Base-by-base conservation (phyloP, 306 rosid genomes). In the Dryas octopetala region DNA sequence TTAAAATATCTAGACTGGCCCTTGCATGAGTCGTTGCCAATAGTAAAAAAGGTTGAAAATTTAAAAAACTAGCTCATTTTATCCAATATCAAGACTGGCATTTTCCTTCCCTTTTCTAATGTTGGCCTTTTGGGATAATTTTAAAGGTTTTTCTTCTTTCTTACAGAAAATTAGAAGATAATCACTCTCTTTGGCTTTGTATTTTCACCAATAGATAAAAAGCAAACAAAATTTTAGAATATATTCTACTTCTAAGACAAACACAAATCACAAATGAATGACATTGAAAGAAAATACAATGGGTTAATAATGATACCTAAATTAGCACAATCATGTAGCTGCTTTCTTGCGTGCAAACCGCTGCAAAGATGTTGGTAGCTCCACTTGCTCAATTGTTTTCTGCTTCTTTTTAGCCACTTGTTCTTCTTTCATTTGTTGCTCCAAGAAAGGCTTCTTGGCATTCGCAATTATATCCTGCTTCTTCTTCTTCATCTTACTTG, bases 401-500 rank as follows among this genome's bases (percentile, higher is more conserved):
- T 81, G 90, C 84, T 86, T 89, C 91, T 93, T 93, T 52, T 69
- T 76, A 26, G 87, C 70, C 8, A 70, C 23, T 61, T 76, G 68
- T 73, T 86, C 85, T 60, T 85, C 96, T 61, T 78, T 78, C 58
- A 75, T 79, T 40, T 91, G 85, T 61, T 88, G 82, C 70, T 91
- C 91, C 80, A 90, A 52, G 88, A 78, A 91, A 66, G 93, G 96
- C 75, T 93, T 90, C 85, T 89, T 95, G 57, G 86, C 93, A 72
- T 52, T 86, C 26, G 74, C 86, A 63, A 95, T 13, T 10, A 86
- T 76, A 7, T 82, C 97, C 76, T 84, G 85, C 78, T 76, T 91
- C 88, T 90, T 91, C 79, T 85, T 85, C 32, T 59, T 13, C 84
- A 5, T 79, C 82, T 86, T 95, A 70, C 89, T 88, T 1, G 93